A percentile compares a stretch with the other conserved stretches of the same genome.
Conservation (phyloP, 169 alveolate genomes). For the Cryptosporidium ryanae region DNA sequence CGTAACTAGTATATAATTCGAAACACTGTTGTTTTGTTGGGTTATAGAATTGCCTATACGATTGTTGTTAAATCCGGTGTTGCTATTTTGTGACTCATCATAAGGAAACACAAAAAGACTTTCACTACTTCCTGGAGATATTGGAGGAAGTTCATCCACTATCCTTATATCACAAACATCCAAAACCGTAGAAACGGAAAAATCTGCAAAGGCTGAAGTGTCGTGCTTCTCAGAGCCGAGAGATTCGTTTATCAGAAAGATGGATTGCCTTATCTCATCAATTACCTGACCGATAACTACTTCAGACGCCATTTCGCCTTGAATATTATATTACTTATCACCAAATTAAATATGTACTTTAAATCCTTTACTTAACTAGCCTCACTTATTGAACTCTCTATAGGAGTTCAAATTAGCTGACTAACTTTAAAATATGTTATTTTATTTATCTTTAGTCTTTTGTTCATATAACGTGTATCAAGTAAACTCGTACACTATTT, state of each 20-base stretch:
- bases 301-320: conserved; percentile 41
- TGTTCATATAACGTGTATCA: too few species aligned
- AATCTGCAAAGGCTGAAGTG: conserved; percentile 29
- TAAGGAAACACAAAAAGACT: conserved; percentile 30
- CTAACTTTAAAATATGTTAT: too few species aligned
- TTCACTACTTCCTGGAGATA: conserved; percentile 18
- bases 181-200: conserved; percentile 44
- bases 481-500: too few species aligned
- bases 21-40: neutral
- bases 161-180: conserved; percentile 46
- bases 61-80: neutral
- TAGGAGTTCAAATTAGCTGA: too few species aligned
- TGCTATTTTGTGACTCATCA: conserved; percentile 11
- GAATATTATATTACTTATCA: neutral
- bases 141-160: conserved; percentile 65
- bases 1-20: conserved; percentile 35
- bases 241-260: conserved; percentile 36
- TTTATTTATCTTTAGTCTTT: too few species aligned
- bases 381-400: neutral
- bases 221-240: conserved; percentile 53
- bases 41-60: neutral
- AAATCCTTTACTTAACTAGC: neutral
- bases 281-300: conserved; percentile 32
- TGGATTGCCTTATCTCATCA: conserved; percentile 65
- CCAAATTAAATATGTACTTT: too few species aligned